phyloP scores from a whole-genome alignment of 129 eudicot species.

The Lactuca sativa region DNA sequence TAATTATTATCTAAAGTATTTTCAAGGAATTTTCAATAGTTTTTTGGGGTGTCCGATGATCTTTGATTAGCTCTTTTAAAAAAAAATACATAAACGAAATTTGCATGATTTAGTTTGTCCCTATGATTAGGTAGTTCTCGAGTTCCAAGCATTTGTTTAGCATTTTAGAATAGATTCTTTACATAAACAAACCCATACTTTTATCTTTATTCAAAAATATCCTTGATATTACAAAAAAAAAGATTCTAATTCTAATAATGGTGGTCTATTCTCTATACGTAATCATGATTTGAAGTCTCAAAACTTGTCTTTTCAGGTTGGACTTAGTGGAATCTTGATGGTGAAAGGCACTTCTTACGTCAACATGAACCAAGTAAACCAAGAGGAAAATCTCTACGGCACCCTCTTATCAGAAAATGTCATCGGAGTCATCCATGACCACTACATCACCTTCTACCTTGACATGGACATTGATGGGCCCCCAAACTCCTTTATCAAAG shows the following conservation, averaged over 20 bases:
- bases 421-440: slow-evolving; percentile 96
- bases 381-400: slow-evolving; percentile 60
- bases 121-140: background rate
- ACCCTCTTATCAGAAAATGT: slow-evolving; percentile 93
- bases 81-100: too few species aligned
- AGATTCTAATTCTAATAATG: background rate
- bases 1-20: too few species aligned
- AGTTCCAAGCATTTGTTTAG: background rate
- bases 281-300: slow-evolving; percentile 18
- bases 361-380: slow-evolving; percentile 79
- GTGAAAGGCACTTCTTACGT: slow-evolving; percentile 86
- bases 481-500: slow-evolving; percentile 86
- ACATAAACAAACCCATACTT: too few species aligned
- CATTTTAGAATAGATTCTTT: background rate
- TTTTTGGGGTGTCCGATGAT: background rate
- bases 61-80: too few species aligned
- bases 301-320: slow-evolving; percentile 54
- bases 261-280: slow-evolving; percentile 15
- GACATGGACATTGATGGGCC: slow-evolving; percentile 96
- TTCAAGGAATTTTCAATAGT: too few species aligned
- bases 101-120: background rate
- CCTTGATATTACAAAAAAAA: background rate
- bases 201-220: too few species aligned
- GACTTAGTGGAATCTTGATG: slow-evolving; percentile 97
- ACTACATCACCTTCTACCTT: slow-evolving; percentile 83